A percentile compares a stretch with the other conserved stretches of the same genome.
These are phyloP conservation scores for Botrytis paeoniae DNA, from an alignment of 2,329 filamentous ascomycete genomes.

Conservation along the genomic window DNA sequence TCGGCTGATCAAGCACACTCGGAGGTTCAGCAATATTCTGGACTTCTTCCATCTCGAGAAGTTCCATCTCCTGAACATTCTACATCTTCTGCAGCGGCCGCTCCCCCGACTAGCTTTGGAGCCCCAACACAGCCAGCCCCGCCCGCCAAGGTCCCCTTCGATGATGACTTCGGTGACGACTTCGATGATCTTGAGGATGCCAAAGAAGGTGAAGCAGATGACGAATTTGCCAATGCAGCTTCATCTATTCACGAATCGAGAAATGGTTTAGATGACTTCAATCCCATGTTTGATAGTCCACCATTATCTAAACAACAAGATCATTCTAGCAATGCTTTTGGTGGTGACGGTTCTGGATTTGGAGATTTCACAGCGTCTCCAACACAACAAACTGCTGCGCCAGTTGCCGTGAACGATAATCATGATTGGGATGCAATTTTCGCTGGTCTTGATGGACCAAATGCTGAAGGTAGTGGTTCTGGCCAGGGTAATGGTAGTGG, in stretches of 20 bases:
- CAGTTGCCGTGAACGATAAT: slow-evolving; percentile 45
- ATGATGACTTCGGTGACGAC: slow-evolving; percentile 70
- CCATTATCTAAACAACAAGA: slow-evolving; percentile 35
- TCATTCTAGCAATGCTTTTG: slow-evolving; percentile 33
- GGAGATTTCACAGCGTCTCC: slow-evolving; percentile 51
- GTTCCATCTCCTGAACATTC: slow-evolving; percentile 43
- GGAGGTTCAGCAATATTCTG: slow-evolving; percentile 49
- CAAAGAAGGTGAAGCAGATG: slow-evolving; percentile 74
- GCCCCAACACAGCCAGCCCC: slow-evolving; percentile 37
- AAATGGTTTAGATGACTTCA: slow-evolving; percentile 73
- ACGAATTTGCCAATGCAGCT: slow-evolving; percentile 70
- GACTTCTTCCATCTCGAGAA: slow-evolving; percentile 53
- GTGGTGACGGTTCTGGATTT: slow-evolving; percentile 32
- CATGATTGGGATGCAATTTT: slow-evolving; percentile 98
- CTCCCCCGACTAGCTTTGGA: slow-evolving; percentile 30
- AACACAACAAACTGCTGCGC: slow-evolving; percentile 41
- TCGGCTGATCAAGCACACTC: slow-evolving; percentile 46
- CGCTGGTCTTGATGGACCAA: slow-evolving; percentile 66
- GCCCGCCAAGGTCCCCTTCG: slow-evolving; percentile 55
- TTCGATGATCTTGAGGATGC: slow-evolving; percentile 83
- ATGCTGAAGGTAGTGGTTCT: slow-evolving; percentile 25
- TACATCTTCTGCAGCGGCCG: slow-evolving; percentile 31
- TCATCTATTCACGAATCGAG: slow-evolving; percentile 49
- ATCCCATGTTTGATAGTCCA: slow-evolving; percentile 72
- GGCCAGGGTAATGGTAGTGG: slow-evolving; percentile 27